These are phyloP conservation scores for Smittium culicis DNA, from an alignment of 371 early-diverging fungal species.

Conservation along the genomic window DNA sequence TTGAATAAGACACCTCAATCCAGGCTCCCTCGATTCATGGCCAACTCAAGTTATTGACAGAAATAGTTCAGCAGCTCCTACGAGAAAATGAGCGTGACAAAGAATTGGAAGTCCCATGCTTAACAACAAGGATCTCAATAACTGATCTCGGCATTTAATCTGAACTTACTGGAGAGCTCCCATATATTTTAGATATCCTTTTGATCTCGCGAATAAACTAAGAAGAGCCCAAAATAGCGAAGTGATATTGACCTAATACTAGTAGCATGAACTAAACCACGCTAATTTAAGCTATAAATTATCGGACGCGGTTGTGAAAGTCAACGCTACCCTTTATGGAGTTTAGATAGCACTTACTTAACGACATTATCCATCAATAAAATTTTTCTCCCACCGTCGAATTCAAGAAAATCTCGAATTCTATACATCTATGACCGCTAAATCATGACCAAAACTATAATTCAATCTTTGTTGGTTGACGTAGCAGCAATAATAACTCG, in stretches of 20 bases:
- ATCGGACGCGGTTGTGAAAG: neutral
- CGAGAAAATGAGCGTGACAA: neutral
- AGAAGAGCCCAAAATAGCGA: neutral
- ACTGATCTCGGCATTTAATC: neutral
- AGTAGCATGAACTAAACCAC: neutral
- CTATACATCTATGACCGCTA: neutral
- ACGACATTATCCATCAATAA: neutral
- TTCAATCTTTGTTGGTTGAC: neutral
- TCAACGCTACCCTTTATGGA: neutral
- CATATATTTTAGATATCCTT: neutral
- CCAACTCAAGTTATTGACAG: neutral
- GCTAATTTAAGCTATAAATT: neutral
- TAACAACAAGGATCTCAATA: neutral
- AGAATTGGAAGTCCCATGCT: neutral
- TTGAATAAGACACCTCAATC: neutral
- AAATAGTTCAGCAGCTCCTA: neutral
- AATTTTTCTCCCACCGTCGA: neutral
- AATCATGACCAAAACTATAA: neutral
- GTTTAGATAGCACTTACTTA: conserved; percentile 1
- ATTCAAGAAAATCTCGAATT: neutral
- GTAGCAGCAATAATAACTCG: neutral
- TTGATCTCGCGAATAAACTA: neutral
- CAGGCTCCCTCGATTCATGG: no score
- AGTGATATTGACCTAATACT: neutral
- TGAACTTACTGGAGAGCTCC: neutral